Evolutionary conservation across 306 rosid species (phyloP), one percentile per base, ranked within the genome.

Genomic region (Quercus parvula): DNA sequence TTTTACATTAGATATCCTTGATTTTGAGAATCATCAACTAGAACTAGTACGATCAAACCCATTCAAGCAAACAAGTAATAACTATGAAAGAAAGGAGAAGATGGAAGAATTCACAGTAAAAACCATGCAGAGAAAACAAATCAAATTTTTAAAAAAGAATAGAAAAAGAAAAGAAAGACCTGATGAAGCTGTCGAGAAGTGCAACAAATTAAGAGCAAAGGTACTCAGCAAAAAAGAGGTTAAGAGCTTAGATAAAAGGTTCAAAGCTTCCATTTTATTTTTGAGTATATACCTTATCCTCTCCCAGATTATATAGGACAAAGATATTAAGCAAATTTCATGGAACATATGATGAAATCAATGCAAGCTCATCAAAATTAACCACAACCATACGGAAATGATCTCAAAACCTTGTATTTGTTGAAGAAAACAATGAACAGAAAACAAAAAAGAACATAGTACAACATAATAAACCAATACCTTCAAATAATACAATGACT

Each of bases 291-390:
- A 64, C 46, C 74, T 72, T 44, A 73, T 71, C 27, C 71, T n/a
- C 52, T n/a, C 52, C 25, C 59, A 54, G 11, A 57, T 51, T 52
- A 15, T 14, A 75, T 71, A 71, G 30, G 15, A 55, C 15, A 20
- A 71, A 35, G 12, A 64, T 17, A 18, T 75, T 61, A 49, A n/a
- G 63, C 44, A 66, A 69, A 12, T 41, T 10, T 59, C 71, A 56
- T 70, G 76, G 25, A 71, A 56, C 55, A 52, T 51, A 64, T 54
- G 82, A 63, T 57, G 56, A 80, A 75, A 75, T 73, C 67, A 77
- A 54, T 58, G 82, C 73, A 73, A 31, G 84, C 55, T 79, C 44
- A 54, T 51, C 51, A 77, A 74, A 44, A 33, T 54, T 67, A 64
- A 77, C 83, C 81, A 72, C 76, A 44, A 25, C 55, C 80, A 73